Evolutionary conservation across 768 basidiomycete species (phyloP), one percentile per base, ranked within the genome.

Genomic region (Pleurotus citrinopileatus): DNA sequence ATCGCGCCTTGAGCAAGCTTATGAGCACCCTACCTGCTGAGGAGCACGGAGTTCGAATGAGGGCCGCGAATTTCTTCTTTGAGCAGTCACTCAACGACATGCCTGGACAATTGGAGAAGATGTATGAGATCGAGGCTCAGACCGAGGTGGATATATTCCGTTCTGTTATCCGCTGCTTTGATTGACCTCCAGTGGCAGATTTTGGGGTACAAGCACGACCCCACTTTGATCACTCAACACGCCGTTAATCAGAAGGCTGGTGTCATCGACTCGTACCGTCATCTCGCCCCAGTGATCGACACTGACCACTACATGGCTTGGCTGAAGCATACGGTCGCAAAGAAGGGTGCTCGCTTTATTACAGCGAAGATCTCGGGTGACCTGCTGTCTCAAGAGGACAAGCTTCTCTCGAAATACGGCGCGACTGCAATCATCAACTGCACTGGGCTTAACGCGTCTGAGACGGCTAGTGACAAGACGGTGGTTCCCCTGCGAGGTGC

Each of bases 401-500:
- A 34, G 5, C 59, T 73, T 3, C 60, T 63, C 17, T 37, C 53
- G 1, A 56, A 63, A 42, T 73, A 63, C 58, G 52, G 47, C 20
- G 69, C 65, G 5, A 58, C 65, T 28, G 65, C 63, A 32, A 65
- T 74, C 54, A 65, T 75, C 46, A 69, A 75, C 55, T 67, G 67
- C 22, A 70, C 70, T 3, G 73, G 73, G 3, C 63, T 75, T 20
- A 61, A 63, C 3, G 63, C 65, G 8, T 52, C 57, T 9, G 61
- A 67, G 22, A 64, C 70, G 22, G 73, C 71, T 0, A 64, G 58
- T 6, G 73, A 75, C 59, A 42, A 59, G 28, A 65, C 63, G 4
- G 65, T 67, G 10, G 70, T 69, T 56, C 73, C 72, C 9, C 66
- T 73, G 3, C 67, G 73, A 7, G 73, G 73, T 2, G 72, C 68